Evolutionary conservation across 2,329 filamentous ascomycete genomes (phyloP), one percentile per base, ranked within the genome.

Genomic region (Cladobotryum mycophilum): DNA sequence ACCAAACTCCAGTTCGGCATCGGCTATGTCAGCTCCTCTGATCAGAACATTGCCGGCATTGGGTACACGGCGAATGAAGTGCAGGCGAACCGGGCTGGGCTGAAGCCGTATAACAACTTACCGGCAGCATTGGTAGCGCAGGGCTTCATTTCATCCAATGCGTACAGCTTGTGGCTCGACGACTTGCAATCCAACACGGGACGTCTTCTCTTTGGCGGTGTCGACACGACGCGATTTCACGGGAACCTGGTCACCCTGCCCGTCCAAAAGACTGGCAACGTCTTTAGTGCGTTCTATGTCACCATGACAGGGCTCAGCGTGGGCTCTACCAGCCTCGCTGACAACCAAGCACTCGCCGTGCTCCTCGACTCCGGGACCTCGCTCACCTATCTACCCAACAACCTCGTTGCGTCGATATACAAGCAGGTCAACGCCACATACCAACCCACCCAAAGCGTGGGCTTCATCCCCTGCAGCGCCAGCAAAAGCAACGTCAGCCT

Each of bases 31-130:
- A 82, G 78, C 64, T 70, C 72, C 8, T 78, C 79, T 6, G 54
- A 68, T 48, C 80, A 95, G 65, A 88, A 88, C 37, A 89, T 97
- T 40, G 68, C 96, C 17, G 91, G 91, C 15, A 86, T 97, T 54
- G 91, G 91, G 6, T 96, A 96, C 65, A 65, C 78, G 0, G 66
- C 76, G 56, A 93, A 95, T 65, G 91, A 96, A 69, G 88, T 86
- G 12, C 81, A 85, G 58, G 81, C 87, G 42, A 76, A 76, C 47
- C 74, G 80, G 55, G 77, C 74, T 8, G 73, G 76, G 5, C 67
- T 72, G 51, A 52, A 68, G 4, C 51, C 79, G 1, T 91, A 91
- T 67, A 67, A 80, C 41, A 91, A 90, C 64, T 71, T 91, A 6
- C 86, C 86, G 2, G 76, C 79, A 40, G 79, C 79, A 53, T 72